Base-by-base conservation (phyloP, 73 alveolate species). In the Paramecium caudatum region DNA sequence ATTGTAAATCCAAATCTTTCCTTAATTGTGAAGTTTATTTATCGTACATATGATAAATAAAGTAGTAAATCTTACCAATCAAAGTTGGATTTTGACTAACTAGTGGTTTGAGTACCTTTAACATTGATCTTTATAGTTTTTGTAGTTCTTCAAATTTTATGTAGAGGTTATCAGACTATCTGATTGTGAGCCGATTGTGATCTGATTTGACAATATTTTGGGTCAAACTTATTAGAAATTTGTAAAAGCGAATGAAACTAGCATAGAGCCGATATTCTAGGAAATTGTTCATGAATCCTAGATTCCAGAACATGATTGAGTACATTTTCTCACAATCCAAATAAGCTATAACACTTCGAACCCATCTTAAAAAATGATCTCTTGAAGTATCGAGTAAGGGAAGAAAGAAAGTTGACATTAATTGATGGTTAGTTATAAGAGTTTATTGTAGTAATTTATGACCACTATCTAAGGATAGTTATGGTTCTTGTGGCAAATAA, bases 11-110 rank as follows among this genome's bases (percentile, higher is more conserved):
- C 7, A 61, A 16, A 6, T 61, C 82, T 21, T 61, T 61, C 45
- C 21, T 8, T 6, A 61, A 21, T 19, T 70, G 19, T 19, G 16
- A 7, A 15, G 23, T 74, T 3, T 63, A 68, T 17, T 74, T 74
- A 74, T 74, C 88, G 21, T 74, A 74, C 88, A 74, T 74, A 21
- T 74, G 88, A 43, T 37, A 74, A 25, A 74, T 74, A 68, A 36
- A 74, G 43, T 74, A 74, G 69, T 74, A 74, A 17, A 74, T 74
- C 12, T 74, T 74, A 21, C 82, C 45, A 0, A 70, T 34, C 0
- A 70, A 43, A 1, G 88, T 74, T 39, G 88, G 88, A 8, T 74
- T 74, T 13, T 36, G 21, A 45, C 46, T 41, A 0, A 74, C 65
- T 1, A 74, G 15, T 3, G 88, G 88, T 17, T 74, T 74, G 49